Evolutionary conservation across 164 flowering plant species (phyloP).

Genomic region (Tetrastigma voinierianum): DNA sequence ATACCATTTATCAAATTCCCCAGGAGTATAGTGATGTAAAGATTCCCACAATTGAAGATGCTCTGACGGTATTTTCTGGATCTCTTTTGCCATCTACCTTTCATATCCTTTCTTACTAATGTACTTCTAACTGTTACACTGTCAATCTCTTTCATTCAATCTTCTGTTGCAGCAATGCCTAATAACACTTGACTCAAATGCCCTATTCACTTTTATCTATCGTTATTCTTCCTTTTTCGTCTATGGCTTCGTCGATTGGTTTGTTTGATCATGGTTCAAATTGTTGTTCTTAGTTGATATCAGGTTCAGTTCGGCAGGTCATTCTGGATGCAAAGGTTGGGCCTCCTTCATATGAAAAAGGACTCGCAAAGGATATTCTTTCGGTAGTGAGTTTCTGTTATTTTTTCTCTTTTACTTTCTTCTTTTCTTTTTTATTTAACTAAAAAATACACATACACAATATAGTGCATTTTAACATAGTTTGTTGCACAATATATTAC

Average conservation of each 20-base stretch:
- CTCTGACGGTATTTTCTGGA: constrained; percentile 53
- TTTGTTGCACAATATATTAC: no score
- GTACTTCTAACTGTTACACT: no score
- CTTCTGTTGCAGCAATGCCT: not conserved
- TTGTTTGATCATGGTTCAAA: constrained; percentile 4
- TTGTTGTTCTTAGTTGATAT: constrained; percentile 46
- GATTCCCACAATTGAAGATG: constrained; percentile 75
- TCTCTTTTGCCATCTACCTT: not conserved
- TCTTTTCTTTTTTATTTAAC: not conserved
- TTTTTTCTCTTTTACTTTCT: not conserved
- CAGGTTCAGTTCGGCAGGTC: constrained; percentile 75
- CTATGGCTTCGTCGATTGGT: not conserved
- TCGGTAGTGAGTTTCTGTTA: constrained; percentile 55
- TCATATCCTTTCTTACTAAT: not conserved
- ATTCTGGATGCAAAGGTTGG: constrained; percentile 95
- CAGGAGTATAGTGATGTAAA: constrained; percentile 38
- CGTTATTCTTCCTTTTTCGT: not conserved
- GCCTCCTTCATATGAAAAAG: constrained; percentile 84
- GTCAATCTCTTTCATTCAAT: not conserved
- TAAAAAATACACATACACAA: not conserved
- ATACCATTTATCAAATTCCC: constrained; percentile 30
- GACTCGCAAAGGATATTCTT: constrained; percentile 79
- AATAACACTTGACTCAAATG: not conserved
- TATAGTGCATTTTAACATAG: no score
- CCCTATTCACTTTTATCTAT: not conserved